Conservation (phyloP, 75 land plant species). For the Sequoiadendron giganteum region DNA sequence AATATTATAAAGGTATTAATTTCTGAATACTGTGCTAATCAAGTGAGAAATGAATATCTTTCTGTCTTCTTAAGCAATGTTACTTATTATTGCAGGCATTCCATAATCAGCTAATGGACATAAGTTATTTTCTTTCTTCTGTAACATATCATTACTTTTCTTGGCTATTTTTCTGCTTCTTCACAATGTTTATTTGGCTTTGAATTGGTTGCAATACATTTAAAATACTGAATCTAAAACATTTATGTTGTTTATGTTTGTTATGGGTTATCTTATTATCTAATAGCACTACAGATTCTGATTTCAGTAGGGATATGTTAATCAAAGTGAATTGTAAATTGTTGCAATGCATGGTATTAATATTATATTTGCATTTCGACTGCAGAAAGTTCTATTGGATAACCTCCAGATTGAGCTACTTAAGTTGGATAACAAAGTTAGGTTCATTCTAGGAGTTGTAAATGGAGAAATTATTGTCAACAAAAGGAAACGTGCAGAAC, state of each 20-base stretch:
- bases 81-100: not conserved
- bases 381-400: constrained; percentile 70
- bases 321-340: not conserved
- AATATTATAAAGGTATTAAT: no score
- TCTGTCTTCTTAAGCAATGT: not conserved
- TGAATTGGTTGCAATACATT: not conserved
- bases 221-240: no score
- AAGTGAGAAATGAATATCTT: not conserved
- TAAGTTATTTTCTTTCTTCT: no score
- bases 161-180: not conserved
- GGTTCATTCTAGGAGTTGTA: constrained; percentile 93
- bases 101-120: not conserved
- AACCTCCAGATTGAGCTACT: constrained; percentile 65
- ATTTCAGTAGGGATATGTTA: not conserved
- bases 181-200: not conserved
- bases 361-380: not conserved
- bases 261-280: no score
- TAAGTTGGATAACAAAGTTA: constrained; percentile 86
- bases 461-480: constrained; percentile 79
- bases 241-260: not conserved
- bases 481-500: constrained; percentile 86
- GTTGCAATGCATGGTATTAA: not conserved
- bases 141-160: not conserved
- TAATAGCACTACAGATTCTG: not conserved
- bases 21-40: no score